phyloP scores from a whole-genome alignment of 2,329 filamentous ascomycete species.

The Hymenoscyphus salicellus region DNA sequence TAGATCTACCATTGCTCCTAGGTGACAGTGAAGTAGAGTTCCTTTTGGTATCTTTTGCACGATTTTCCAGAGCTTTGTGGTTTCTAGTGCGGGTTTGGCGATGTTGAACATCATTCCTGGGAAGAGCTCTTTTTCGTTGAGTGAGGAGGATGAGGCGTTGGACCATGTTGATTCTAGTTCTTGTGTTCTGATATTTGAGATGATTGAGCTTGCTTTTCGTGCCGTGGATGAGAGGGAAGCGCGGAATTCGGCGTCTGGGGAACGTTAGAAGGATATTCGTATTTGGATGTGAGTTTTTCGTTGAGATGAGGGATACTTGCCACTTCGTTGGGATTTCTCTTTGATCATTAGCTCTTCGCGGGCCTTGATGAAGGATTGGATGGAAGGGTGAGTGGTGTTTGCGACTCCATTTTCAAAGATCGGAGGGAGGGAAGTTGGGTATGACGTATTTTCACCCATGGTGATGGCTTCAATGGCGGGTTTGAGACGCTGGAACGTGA shows the following conservation, averaged over 20 bases:
- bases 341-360: conserved; percentile 10
- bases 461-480: background rate
- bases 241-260: conserved; percentile 64
- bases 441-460: background rate
- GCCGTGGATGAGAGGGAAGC: conserved; percentile 74
- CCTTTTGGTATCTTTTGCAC: conserved; percentile 85
- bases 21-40: conserved; percentile 76
- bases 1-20: conserved; percentile 84
- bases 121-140: conserved; percentile 64
- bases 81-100: conserved; percentile 76
- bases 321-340: conserved; percentile 24
- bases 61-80: conserved; percentile 78
- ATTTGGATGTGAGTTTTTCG: background rate
- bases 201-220: conserved; percentile 69
- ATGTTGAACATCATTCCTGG: conserved; percentile 89
- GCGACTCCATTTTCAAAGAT: background rate
- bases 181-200: conserved; percentile 70
- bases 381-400: background rate
- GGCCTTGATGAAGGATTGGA: conserved; percentile 7
- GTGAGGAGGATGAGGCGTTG: conserved; percentile 61
- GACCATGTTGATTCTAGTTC: conserved; percentile 77
- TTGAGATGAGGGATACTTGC: conserved; percentile 10
- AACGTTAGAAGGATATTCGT: conserved; percentile 43
- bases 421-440: background rate
- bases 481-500: background rate